phyloP scores from a whole-genome alignment of 108 stramenopile genomes.

The Cyclostephanos invisitatus region DNA sequence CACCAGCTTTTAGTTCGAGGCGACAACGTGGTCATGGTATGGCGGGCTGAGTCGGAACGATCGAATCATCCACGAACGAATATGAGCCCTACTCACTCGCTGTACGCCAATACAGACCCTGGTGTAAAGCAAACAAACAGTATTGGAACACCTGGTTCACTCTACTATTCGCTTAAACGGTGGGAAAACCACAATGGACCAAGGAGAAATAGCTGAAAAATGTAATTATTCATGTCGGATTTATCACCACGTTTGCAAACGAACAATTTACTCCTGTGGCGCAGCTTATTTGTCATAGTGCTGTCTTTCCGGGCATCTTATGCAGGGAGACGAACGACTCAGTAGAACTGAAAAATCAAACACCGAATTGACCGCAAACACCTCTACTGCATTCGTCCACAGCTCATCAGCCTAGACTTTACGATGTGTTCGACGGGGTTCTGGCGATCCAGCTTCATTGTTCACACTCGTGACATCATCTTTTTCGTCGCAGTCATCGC shows the following conservation, averaged over 20 bases:
- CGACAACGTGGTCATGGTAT: constrained; percentile 82
- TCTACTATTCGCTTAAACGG: constrained; percentile 35
- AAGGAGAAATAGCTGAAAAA: not conserved
- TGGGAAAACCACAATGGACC: constrained; percentile 25
- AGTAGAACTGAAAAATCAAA: not conserved
- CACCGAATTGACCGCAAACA: not conserved
- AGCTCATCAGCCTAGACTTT: constrained; percentile 1
- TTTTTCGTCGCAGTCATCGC: constrained; percentile 14
- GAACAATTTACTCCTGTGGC: not conserved
- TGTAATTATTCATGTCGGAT: too few species aligned
- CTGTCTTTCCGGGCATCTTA: not conserved
- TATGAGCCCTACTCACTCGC: constrained; percentile 28
- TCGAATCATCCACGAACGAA: constrained; percentile 46
- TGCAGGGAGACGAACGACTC: not conserved
- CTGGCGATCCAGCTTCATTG: constrained; percentile 15
- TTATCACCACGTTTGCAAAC: not conserved
- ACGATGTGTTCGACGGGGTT: not conserved
- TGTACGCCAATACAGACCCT: constrained; percentile 12
- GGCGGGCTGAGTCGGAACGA: constrained; percentile 61
- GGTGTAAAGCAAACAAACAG: constrained; percentile 1
- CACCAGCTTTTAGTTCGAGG: constrained; percentile 76
- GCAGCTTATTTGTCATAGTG: not conserved
- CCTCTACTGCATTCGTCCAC: not conserved
- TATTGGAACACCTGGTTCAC: constrained; percentile 44
- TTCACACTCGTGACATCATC: constrained; percentile 13